Conservation (phyloP, 208 protist species). For the Acanthamoeba triangularis region DNA sequence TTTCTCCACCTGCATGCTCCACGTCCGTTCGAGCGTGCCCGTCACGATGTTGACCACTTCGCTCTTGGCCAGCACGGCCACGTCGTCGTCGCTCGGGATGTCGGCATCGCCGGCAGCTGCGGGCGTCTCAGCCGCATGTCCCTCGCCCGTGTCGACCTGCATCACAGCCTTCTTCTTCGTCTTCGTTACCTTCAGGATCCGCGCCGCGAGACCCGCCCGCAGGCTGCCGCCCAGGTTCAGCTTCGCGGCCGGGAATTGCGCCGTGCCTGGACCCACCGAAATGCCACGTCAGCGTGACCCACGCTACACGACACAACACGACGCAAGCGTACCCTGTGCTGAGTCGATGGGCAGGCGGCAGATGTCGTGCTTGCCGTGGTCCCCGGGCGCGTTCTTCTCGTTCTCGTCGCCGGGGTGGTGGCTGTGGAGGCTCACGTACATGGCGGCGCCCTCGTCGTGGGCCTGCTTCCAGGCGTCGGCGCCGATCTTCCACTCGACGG, state of each 20-base stretch:
- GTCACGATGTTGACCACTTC: conserved; percentile 3
- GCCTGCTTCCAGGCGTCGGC: neutral
- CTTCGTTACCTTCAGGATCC: neutral
- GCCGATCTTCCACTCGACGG: neutral
- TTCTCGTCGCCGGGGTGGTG: neutral
- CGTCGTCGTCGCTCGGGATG: neutral
- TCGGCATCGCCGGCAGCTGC: neutral
- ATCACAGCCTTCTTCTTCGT: neutral
- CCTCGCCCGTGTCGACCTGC: neutral
- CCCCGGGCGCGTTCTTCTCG: neutral
- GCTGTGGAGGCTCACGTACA: neutral
- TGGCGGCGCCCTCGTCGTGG: neutral
- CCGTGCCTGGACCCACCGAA: neutral
- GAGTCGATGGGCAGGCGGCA: neutral
- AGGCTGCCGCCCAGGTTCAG: neutral
- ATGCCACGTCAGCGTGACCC: neutral
- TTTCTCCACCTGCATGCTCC: conserved; percentile 17
- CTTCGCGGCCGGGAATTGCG: neutral
- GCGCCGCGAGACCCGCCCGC: neutral
- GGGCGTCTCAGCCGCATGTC: neutral
- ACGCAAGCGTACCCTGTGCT: neutral
- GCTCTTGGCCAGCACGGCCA: conserved; percentile 3
- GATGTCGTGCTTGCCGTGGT: neutral
- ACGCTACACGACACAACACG: neutral
- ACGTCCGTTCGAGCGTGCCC: conserved; percentile 1